Evolutionary conservation across 2,329 filamentous ascomycete genomes (phyloP).

Genomic region (Fonsecaea pedrosoi): DNA sequence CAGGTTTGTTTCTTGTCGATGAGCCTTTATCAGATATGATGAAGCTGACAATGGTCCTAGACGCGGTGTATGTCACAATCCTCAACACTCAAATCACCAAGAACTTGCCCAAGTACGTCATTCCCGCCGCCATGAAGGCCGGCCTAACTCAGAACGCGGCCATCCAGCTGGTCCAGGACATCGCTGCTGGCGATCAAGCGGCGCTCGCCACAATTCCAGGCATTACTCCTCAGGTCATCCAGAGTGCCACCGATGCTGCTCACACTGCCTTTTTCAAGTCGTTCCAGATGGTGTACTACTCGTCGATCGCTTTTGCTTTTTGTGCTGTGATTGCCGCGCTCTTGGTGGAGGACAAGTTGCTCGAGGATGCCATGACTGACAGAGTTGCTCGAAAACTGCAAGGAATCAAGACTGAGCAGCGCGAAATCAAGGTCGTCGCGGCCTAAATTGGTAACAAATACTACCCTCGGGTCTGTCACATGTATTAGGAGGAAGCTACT

Average conservation of each 20-base stretch:
- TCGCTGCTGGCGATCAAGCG: conserved; percentile 12
- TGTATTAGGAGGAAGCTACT: no score
- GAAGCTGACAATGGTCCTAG: conserved; percentile 5
- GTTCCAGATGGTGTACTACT: conserved; percentile 16
- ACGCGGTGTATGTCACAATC: conserved; percentile 15
- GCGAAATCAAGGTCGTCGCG: conserved; percentile 13
- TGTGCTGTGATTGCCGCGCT: conserved; percentile 11
- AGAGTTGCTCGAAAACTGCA: conserved; percentile 7
- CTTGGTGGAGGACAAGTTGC: not conserved
- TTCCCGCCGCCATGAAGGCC: conserved; percentile 12
- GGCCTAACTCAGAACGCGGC: conserved; percentile 11
- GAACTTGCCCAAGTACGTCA: conserved; percentile 7
- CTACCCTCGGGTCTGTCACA: not conserved
- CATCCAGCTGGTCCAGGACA: conserved; percentile 4
- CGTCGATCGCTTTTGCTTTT: conserved; percentile 6
- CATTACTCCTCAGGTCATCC: conserved; percentile 11
- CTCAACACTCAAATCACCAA: conserved; percentile 8
- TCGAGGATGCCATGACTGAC: conserved; percentile 15
- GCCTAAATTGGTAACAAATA: conserved; percentile 19
- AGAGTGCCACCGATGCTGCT: conserved; percentile 7
- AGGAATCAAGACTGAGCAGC: conserved; percentile 14
- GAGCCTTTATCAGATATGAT: no score
- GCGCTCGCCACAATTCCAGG: conserved; percentile 10
- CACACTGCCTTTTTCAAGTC: conserved; percentile 14
- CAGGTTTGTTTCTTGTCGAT: not conserved